A percentile compares a stretch with the other conserved stretches of the same genome.
Conservation (phyloP, 2,329 filamentous ascomycete species). For the Clarireedia monteithiana region DNA sequence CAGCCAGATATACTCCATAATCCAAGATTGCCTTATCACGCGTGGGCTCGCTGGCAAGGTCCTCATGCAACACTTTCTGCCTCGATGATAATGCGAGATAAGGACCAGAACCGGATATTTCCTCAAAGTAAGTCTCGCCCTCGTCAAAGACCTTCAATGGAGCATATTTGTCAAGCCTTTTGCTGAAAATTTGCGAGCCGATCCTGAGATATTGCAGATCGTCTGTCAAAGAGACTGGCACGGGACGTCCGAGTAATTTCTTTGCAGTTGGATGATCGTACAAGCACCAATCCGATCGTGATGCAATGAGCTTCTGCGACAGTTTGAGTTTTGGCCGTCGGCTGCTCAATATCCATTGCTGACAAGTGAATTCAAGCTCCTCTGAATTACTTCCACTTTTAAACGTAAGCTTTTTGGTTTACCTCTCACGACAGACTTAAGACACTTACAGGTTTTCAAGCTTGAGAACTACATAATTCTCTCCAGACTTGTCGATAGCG, state of each 20-base stretch:
- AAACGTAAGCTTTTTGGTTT: neutral
- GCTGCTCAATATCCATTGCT: neutral
- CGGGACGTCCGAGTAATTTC: neutral
- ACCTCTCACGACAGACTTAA: neutral
- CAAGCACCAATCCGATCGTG: neutral
- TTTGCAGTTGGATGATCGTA: neutral
- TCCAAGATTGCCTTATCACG: neutral
- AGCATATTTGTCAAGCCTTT: neutral
- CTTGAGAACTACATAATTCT: neutral
- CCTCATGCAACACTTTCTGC: neutral
- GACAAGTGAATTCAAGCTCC: constrained; percentile 2
- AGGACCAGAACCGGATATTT: neutral
- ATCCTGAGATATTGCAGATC: neutral
- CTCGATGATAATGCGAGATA: neutral
- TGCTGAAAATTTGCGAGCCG: neutral
- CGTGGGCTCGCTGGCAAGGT: neutral
- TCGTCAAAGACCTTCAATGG: neutral
- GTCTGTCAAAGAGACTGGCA: neutral
- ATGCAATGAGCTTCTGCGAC: neutral
- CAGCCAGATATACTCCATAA: neutral
- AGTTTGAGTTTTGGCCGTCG: neutral
- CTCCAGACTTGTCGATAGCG: neutral
- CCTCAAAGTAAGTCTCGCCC: neutral
- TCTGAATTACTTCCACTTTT: neutral
- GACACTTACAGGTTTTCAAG: neutral